Percentiles rank a stretch among this genome's conserved stretches.
These are phyloP conservation scores for Penicillium sp. DNA, from an alignment of 2,329 filamentous ascomycete species.

Conservation along the genomic window DNA sequence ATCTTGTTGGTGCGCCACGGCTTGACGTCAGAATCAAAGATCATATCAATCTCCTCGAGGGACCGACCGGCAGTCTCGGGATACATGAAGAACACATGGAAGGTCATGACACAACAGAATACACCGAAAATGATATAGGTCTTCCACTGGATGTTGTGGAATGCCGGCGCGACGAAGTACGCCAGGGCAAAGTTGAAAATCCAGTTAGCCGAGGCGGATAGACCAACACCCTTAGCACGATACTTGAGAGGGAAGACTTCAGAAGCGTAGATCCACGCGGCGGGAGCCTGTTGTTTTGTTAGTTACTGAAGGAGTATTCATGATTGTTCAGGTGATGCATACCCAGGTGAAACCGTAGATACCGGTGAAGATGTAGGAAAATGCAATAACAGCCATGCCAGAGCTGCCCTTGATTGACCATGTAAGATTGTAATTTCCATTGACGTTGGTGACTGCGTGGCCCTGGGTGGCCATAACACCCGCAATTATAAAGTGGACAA, in stretches of 20 bases:
- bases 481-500: conserved; percentile 59
- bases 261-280: conserved; percentile 62
- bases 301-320: background rate
- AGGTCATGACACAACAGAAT: conserved; percentile 70
- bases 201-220: conserved; percentile 67
- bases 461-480: conserved; percentile 57
- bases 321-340: conserved; percentile 42
- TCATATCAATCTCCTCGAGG: conserved; percentile 75
- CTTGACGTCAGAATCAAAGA: conserved; percentile 57
- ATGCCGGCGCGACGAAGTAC: conserved; percentile 62
- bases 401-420: conserved; percentile 55
- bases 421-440: conserved; percentile 50
- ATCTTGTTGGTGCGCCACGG: conserved; percentile 35
- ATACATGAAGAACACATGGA: conserved; percentile 70
- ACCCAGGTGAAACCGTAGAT: conserved; percentile 44
- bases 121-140: conserved; percentile 78
- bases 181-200: conserved; percentile 61
- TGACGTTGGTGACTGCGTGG: conserved; percentile 49
- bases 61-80: conserved; percentile 73
- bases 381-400: conserved; percentile 65
- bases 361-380: conserved; percentile 59
- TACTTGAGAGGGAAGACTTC: conserved; percentile 68
- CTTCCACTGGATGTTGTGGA: conserved; percentile 62
- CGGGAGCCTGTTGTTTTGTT: conserved; percentile 50
- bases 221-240: conserved; percentile 67